phyloP scores from a whole-genome alignment of 139 green algal genomes.

The Zygnema circumcarinatum region DNA sequence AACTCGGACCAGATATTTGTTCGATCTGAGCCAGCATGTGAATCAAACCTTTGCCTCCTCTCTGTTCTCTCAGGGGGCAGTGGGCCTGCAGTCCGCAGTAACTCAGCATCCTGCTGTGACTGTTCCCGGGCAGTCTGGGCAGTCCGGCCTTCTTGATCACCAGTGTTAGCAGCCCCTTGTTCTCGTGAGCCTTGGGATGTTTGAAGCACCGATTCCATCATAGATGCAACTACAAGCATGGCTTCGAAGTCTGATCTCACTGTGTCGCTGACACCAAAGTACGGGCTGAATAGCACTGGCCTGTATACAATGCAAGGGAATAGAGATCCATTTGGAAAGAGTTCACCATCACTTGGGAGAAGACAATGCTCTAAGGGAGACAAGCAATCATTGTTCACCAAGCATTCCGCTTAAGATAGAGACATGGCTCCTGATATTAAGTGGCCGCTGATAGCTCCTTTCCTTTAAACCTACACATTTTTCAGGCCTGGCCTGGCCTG shows the following conservation, averaged over 20 bases:
- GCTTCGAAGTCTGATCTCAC: slow-evolving; percentile 43
- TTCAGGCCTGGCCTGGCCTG: too few species aligned
- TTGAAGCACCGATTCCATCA: slow-evolving; percentile 48
- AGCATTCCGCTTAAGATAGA: too few species aligned
- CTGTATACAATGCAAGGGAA: neutral
- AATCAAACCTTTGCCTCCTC: slow-evolving; percentile 3
- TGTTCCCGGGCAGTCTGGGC: neutral
- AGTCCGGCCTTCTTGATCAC: neutral
- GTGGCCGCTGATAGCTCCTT: too few species aligned
- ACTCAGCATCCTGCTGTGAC: neutral
- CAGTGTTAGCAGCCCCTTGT: slow-evolving; percentile 16
- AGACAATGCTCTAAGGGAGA: slow-evolving; percentile 8
- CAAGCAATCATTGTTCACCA: neutral
- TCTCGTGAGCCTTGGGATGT: slow-evolving; percentile 1
- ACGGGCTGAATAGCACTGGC: slow-evolving; percentile 46
- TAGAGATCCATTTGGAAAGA: neutral
- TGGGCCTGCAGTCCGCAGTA: neutral
- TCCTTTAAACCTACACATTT: too few species aligned
- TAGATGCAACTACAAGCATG: slow-evolving; percentile 45
- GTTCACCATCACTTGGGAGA: neutral
- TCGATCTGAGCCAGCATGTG: slow-evolving; percentile 28
- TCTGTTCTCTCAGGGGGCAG: neutral
- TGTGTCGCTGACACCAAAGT: slow-evolving; percentile 29
- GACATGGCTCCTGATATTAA: too few species aligned
- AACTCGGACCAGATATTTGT: slow-evolving; percentile 50